Conservation (phyloP, 371 early-diverging fungal species). For the Mortierella sp. region DNA sequence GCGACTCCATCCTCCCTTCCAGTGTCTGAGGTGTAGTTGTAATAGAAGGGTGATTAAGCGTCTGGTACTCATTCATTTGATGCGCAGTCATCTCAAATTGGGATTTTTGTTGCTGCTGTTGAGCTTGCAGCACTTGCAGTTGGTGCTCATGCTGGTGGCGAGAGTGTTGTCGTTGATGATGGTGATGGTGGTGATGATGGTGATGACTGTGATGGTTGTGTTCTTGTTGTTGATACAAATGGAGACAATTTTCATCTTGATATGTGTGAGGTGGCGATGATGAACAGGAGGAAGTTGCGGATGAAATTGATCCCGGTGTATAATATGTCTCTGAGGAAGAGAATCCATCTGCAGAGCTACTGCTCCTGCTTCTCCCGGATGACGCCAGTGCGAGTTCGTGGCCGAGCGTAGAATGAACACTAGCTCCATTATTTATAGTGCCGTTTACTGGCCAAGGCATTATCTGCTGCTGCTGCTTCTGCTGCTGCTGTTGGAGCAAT, state of each 20-base stretch:
- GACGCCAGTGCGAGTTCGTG: background rate
- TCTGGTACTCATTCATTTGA: constrained; percentile 3
- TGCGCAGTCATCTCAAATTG: background rate
- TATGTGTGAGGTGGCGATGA: constrained; percentile 30
- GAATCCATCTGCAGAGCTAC: constrained; percentile 22
- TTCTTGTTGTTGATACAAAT: background rate
- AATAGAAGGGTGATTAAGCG: background rate
- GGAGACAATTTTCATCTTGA: constrained; percentile 3
- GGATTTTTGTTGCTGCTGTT: background rate
- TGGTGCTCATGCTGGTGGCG: constrained; percentile 3
- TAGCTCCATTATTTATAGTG: background rate
- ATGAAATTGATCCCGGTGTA: constrained; percentile 16
- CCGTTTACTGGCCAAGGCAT: background rate
- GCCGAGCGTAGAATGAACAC: background rate
- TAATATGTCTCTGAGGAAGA: constrained; percentile 15
- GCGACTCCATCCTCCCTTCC: constrained; percentile 19
- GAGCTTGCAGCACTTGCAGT: background rate
- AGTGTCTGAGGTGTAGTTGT: constrained; percentile 7
- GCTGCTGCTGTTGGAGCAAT: background rate
- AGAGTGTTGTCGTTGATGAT: constrained; percentile 5
- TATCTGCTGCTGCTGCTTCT: constrained; percentile 1
- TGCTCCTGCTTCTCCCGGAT: constrained; percentile 18
- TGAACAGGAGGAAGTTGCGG: constrained; percentile 29
- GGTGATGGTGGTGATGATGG: constrained; percentile 5
- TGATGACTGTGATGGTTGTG: background rate